phyloP scores from a whole-genome alignment of 306 rosid species.

The Geum urbanum region DNA sequence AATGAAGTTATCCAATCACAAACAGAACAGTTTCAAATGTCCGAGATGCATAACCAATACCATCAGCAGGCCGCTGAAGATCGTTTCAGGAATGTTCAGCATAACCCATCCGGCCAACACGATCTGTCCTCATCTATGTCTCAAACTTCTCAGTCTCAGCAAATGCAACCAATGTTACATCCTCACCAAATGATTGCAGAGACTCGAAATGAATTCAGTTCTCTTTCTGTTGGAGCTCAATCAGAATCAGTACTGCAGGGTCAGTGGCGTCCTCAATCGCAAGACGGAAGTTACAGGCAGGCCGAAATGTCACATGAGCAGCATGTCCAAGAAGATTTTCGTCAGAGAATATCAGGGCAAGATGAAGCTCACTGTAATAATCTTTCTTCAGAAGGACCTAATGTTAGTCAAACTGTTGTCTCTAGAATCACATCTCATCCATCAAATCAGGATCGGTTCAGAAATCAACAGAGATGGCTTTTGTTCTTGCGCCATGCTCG shows the following conservation, averaged over 20 bases:
- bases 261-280: constrained; percentile 47
- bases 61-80: constrained; percentile 59
- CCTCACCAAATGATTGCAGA: constrained; percentile 49
- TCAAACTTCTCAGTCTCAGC: constrained; percentile 63
- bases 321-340: constrained; percentile 46
- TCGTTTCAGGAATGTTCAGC: constrained; percentile 50
- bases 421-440: constrained; percentile 43
- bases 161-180: constrained; percentile 52
- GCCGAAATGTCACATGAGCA: constrained; percentile 36
- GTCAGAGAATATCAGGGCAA: constrained; percentile 50
- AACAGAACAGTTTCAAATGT: constrained; percentile 57
- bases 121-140: constrained; percentile 49
- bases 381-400: constrained; percentile 64
- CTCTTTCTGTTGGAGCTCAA: constrained; percentile 60
- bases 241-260: constrained; percentile 46
- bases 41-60: constrained; percentile 76
- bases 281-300: constrained; percentile 32
- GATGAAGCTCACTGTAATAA: constrained; percentile 84
- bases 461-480: constrained; percentile 91
- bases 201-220: constrained; percentile 62
- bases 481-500: constrained; percentile 86
- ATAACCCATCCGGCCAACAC: constrained; percentile 51
- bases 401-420: constrained; percentile 51
- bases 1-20: constrained; percentile 56
- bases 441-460: constrained; percentile 38